Base-by-base conservation (phyloP, 345 rosid species). In the Acer negundo region DNA sequence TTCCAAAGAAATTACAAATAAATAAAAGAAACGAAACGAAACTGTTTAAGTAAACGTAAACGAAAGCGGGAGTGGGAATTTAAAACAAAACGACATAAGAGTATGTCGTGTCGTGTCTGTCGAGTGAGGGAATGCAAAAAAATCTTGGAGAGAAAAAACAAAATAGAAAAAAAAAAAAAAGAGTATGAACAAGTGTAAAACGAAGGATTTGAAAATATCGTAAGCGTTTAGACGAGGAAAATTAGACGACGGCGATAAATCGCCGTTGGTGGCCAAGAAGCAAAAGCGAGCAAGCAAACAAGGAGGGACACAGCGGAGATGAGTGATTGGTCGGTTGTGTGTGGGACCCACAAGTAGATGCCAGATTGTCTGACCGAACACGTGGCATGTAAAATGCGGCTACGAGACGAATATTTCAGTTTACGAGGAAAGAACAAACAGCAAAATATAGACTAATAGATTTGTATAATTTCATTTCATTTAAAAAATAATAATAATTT, bases 401-500 rank as follows among this genome's bases (percentile, higher is more conserved):
- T 79, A 65, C 8, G 86, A 35, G 79, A 81, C 85, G 88, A 87
- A 87, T 86, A 82, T 88, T 78, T 83, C 74, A 78, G 83, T 81
- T 85, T 86, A 75, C 90, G 91, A 89, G 88, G 89, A 84, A 87
- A 69, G 82, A 63, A 69, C n/a, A 31, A 73, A 1, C 68, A 22
- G 15, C 75, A 62, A 46, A 19, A 24, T 10, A 7, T 15, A 72
- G 62, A 44, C 46, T 12, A 12, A 31, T n/a, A 42, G 22, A 40
- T 10, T 70, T 11, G 42, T 16, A 59, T 59, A n/a, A 59, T n/a
- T 59, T n/a, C 8, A 19, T 56, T 56, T 15, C 1, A 56, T 56
- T 56, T 16, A 16, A 56, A 56, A 17, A 56, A 6, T 4, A 55
- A 55, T 56, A 56, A 56, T 56, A 16, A 53, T 53, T 53, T 49